A percentile compares a stretch with the other conserved stretches of the same genome.
Conservation (phyloP, 345 rosid species). For the Psidium friedrichsthalianum region DNA sequence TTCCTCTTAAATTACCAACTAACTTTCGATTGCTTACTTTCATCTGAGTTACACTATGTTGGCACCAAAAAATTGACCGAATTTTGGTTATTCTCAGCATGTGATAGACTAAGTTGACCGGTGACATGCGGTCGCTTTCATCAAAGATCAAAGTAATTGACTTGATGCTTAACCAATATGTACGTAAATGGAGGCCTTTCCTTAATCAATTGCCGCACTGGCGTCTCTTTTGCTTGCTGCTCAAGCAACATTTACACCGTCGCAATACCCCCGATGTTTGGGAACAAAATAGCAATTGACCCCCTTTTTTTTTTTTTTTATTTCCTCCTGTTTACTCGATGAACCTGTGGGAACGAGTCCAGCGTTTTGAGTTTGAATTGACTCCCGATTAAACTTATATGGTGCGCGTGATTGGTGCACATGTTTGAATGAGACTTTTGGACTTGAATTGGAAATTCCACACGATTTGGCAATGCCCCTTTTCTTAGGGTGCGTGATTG, state of each 20-base stretch:
- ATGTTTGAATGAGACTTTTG: not conserved
- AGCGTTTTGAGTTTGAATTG: not conserved
- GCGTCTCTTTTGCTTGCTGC: not conserved
- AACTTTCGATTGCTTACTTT: not conserved
- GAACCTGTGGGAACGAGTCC: not conserved
- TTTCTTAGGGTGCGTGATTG: not conserved
- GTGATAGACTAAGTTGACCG: too few relatives aligned
- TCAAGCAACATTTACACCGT: not conserved
- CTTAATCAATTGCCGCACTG: not conserved
- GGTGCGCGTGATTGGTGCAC: not conserved
- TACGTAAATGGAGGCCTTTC: not conserved
- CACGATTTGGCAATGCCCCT: not conserved
- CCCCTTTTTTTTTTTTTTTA: not conserved
- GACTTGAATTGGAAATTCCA: not conserved
- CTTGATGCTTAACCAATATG: not conserved
- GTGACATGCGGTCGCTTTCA: too few relatives aligned
- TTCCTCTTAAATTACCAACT: too few relatives aligned
- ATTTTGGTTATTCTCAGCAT: too few relatives aligned
- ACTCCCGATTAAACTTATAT: not conserved
- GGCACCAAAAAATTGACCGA: too few relatives aligned
- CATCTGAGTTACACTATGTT: not conserved
- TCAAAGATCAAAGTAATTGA: not conserved
- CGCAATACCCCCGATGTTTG: not conserved
- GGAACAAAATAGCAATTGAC: not conserved
- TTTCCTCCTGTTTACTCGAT: not conserved